Conservation (phyloP, 441 rosid genomes). For the Hypseocharis bilobata region DNA sequence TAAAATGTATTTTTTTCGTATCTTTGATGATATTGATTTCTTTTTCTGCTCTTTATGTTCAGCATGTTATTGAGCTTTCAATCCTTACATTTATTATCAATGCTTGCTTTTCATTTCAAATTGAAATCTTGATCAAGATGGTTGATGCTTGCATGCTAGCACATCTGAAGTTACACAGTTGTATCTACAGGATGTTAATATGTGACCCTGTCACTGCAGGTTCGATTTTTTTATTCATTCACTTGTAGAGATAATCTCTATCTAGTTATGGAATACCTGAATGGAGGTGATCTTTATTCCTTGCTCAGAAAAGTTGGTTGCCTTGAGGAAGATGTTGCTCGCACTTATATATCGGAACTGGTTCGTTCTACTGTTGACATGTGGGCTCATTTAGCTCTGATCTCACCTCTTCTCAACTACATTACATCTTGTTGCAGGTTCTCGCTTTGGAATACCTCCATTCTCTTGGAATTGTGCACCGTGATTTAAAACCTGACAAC, state of each 20-base stretch:
- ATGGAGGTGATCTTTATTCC: conserved; percentile 76
- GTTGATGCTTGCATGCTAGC: background rate
- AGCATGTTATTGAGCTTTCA: conserved; percentile 10
- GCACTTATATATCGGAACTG: conserved; percentile 75
- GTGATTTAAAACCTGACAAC: conserved; percentile 84
- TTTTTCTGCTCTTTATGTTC: background rate
- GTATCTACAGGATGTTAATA: conserved; percentile 19
- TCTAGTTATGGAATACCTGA: conserved; percentile 86
- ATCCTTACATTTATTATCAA: background rate
- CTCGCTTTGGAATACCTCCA: conserved; percentile 85
- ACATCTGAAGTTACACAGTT: conserved; percentile 18
- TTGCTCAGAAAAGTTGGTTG: conserved; percentile 73
- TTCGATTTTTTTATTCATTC: conserved; percentile 77
- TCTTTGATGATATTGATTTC: conserved; percentile 5
- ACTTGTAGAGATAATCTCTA: conserved; percentile 80
- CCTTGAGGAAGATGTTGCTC: conserved; percentile 73
- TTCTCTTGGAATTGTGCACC: conserved; percentile 68
- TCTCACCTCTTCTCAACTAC: conserved; percentile 8
- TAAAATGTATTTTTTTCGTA: background rate
- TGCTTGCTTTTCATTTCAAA: conserved; percentile 6
- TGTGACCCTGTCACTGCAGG: conserved; percentile 42
- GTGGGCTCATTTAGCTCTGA: conserved; percentile 13
- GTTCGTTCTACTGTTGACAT: conserved; percentile 35
- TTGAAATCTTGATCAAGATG: conserved; percentile 2
- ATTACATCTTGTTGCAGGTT: conserved; percentile 43